phyloP scores from a whole-genome alignment of 495 filamentous ascomycete genomes.

The Choiromyces venosus region DNA sequence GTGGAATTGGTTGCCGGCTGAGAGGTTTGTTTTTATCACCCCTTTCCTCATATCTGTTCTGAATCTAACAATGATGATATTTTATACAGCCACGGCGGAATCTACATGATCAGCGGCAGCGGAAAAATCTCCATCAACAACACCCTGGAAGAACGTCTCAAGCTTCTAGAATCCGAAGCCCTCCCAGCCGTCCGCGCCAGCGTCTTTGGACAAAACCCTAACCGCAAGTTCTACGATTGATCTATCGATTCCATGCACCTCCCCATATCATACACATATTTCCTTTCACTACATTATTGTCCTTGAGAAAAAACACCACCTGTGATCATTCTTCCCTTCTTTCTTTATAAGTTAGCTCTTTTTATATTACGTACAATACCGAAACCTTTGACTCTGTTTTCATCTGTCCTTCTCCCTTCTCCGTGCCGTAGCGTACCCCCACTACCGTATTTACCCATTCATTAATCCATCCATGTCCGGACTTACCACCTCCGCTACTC shows the following conservation, averaged over 20 bases:
- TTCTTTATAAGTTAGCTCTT: background rate
- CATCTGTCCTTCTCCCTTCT: background rate
- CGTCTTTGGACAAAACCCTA: conserved; percentile 85
- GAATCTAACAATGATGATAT: conserved; percentile 18
- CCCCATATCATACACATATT: background rate
- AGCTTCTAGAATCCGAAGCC: conserved; percentile 72
- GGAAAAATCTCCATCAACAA: conserved; percentile 99
- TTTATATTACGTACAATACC: background rate
- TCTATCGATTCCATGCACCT: background rate
- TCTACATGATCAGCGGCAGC: conserved; percentile 68
- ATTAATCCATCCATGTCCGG: background rate
- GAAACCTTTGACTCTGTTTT: background rate
- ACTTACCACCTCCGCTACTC: no score
- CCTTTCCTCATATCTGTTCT: background rate
- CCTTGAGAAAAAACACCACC: background rate
- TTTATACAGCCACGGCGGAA: conserved; percentile 66
- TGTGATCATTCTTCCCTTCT: background rate
- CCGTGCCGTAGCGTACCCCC: background rate
- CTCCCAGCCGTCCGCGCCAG: conserved; percentile 77
- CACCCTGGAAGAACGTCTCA: conserved; percentile 87
- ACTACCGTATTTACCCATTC: background rate
- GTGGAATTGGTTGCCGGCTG: conserved; percentile 70
- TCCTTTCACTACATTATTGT: background rate
- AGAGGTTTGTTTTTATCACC: conserved; percentile 61
- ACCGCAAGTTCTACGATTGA: conserved; percentile 92